phyloP scores from a whole-genome alignment of 2,329 filamentous ascomycete species.

The Rhinocladiella similis region DNA sequence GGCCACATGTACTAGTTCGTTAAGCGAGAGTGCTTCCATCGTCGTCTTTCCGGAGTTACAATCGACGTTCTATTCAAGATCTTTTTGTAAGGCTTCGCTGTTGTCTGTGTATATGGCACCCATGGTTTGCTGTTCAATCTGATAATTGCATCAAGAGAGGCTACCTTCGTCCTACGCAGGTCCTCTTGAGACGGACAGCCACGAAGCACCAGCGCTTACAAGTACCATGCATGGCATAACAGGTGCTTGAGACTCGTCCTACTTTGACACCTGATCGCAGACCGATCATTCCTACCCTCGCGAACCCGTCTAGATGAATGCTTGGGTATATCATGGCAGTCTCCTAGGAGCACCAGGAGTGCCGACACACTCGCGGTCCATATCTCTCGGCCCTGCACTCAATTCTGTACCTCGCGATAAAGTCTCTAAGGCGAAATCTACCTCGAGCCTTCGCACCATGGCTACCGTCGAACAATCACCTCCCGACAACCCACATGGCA shows the following conservation, averaged over 20 bases:
- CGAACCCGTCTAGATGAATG: slow-evolving; percentile 16
- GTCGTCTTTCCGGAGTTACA: background rate
- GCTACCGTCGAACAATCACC: slow-evolving; percentile 32
- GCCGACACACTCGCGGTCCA: slow-evolving; percentile 21
- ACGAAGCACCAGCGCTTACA: background rate
- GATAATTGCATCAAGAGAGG: no score
- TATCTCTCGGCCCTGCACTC: slow-evolving; percentile 23
- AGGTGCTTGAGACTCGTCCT: slow-evolving; percentile 17
- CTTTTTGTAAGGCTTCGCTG: background rate
- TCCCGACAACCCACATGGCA: slow-evolving; percentile 32
- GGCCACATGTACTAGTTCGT: background rate
- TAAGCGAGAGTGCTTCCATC: slow-evolving; percentile 1
- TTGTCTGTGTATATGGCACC: background rate
- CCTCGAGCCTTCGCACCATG: slow-evolving; percentile 42
- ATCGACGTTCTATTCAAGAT: background rate
- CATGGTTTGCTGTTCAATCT: no score
- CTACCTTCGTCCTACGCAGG: no score
- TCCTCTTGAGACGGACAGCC: background rate
- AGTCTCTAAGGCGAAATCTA: slow-evolving; percentile 47
- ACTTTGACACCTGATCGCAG: background rate
- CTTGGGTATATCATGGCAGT: slow-evolving; percentile 23
- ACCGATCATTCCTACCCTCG: background rate
- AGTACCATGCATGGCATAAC: slow-evolving; percentile 21
- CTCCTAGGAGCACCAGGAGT: slow-evolving; percentile 19
- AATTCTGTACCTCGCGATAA: slow-evolving; percentile 16